Base-by-base conservation (phyloP, 2,329 filamentous ascomycete species). In the Fusarium mundagurra region DNA sequence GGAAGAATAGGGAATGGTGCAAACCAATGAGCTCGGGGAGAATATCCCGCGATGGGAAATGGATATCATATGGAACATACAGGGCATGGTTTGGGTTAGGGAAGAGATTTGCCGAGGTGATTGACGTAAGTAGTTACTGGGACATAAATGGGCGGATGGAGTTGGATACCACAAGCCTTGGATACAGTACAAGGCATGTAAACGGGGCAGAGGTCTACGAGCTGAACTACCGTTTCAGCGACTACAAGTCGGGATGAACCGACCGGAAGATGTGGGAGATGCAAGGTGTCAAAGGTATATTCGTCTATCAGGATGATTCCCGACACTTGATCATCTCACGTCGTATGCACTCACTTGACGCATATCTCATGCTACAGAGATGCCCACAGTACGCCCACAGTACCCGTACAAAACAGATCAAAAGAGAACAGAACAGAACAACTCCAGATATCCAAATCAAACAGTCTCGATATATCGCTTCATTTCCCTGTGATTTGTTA, bases 391-490 rank as follows among this genome's bases (percentile, higher is more conserved):
- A 76, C 72, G 64, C 68, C 66, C 61, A 43, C 31, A 64, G 38
- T 74, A 66, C 54, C 48, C 47, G 39, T 74, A 64, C 58, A 59
- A 44, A 63, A 43, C 24, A 59, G 31, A 61, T 18, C n/a, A 61
- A 45, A 64, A 62, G 39, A 61, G 48, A 43, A 34, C 31, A 73
- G 54, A 41, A 39, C 22, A 73, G 54, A 43, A 39, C n/a, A 75
- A 75, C 70, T 67, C 72, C 74, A 48, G n/a, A 53, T 50, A 61
- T 39, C 44, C 41, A 29, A 29, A 67, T 66, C 76, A 81, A 66
- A 93, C 91, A n/a, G 91, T 93, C 83, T 94, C 93, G 71, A 94
- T 93, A 78, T 95, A 95, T 67, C 93, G 88, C 83, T 89, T 90
- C 81, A 94, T 87, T 82, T 95, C 93, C 92, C 92, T 93, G 72